phyloP scores from a whole-genome alignment of 2,329 filamentous ascomycete species.

The Lasiodiplodia sp. region DNA sequence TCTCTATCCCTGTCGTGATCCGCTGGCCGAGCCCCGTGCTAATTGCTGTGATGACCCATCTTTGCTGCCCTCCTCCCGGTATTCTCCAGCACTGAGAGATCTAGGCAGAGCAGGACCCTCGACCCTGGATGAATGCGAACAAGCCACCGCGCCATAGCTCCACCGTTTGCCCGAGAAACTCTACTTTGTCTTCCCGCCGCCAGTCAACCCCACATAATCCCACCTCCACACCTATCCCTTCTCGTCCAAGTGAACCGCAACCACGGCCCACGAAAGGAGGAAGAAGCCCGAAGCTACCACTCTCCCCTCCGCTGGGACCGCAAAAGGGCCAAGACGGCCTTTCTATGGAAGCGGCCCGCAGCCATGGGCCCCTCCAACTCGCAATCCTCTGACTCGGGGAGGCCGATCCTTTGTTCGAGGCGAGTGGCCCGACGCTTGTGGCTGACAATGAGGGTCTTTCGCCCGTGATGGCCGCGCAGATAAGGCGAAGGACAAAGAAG shows the following conservation, averaged over 20 bases:
- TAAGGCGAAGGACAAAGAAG: not conserved
- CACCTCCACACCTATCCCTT: not conserved
- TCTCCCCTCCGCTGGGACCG: not conserved
- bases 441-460: constrained; percentile 1
- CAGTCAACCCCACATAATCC: not conserved
- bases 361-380: not conserved
- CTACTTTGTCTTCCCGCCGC: constrained; percentile 6
- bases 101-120: not conserved
- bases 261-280: not conserved
- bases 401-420: not conserved
- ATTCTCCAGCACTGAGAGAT: not conserved
- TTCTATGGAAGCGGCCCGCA: constrained; percentile 19
- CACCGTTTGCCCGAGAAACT: constrained; percentile 12
- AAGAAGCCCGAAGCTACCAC: constrained; percentile 1
- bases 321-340: not conserved
- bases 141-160: constrained; percentile 3
- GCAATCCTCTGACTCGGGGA: not conserved
- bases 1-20: not conserved
- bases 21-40: not conserved
- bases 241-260: not conserved
- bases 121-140: not conserved
- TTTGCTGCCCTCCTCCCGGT: not conserved
- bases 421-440: not conserved
- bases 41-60: not conserved
- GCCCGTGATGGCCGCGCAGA: not conserved